Base-by-base conservation (phyloP, 2,329 filamentous ascomycete genomes). In the Aspergillus nomiae region DNA sequence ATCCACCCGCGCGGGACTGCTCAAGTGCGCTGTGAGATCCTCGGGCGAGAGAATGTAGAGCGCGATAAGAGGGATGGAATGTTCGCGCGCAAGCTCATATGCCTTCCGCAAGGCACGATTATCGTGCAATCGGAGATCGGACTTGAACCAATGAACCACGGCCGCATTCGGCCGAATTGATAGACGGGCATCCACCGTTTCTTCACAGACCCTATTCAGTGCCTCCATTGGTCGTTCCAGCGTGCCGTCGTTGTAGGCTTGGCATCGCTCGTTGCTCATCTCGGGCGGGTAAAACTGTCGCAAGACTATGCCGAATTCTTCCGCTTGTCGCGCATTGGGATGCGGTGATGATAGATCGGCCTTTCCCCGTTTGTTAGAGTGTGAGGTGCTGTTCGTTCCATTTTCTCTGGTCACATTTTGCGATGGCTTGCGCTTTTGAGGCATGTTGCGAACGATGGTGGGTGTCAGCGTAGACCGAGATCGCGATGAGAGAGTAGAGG, bases 131-230 rank as follows among this genome's bases (percentile, higher is more conserved):
- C 93, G 85, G 57, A 96, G 78, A 74, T 97, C 94, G 71, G 86
- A 88, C 78, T 95, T 96, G 82, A 94, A 97, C 93, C 93, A 97
- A 77, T 96, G 92, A 0, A 96, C 86, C 0, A 96, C 89, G 0
- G 89, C 87, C 30, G 86, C 80, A 34, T 86, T 85, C 0, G 84
- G 79, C 1, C 78, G 65, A 14, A 90, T 83, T 1, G 79, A 76
- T 32, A 82, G 80, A 10, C 91, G 84, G 41, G 78, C 74, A 0
- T 77, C 70, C 2, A 82, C 77, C 0, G 92, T 95, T 2, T 88
- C 85, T 28, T 82, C 74, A 6, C 93, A 81, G 0, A 89, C 87
- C 0, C 80, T 75, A 7, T 87, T 75, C 2, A 97, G 83, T 0
- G 85, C 76, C 69, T 93, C 87, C 24, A 96, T 90, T 0, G 93